Conservation (phyloP, 2,329 filamentous ascomycete species). For the Dactylonectria macrodidyma region DNA sequence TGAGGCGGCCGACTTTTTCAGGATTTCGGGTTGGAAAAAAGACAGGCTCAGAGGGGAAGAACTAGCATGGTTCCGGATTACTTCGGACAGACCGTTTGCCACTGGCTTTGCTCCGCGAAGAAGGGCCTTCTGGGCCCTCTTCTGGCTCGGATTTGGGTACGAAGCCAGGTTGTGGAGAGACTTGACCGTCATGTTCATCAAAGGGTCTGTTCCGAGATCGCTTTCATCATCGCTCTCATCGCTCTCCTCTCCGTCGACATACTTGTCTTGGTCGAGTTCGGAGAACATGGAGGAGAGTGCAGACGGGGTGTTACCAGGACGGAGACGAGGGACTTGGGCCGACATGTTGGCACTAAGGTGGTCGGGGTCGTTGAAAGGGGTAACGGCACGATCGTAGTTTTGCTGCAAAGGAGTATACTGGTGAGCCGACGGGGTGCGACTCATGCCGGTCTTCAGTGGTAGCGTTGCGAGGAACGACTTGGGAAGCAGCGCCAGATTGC, state of each 20-base stretch:
- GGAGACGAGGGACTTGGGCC: slow-evolving; percentile 44
- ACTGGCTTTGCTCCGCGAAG: slow-evolving; percentile 49
- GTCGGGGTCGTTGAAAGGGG: slow-evolving; percentile 52
- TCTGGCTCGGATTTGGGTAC: slow-evolving; percentile 69
- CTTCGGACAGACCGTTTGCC: slow-evolving; percentile 30
- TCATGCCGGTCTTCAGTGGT: slow-evolving; percentile 46
- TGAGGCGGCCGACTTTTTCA: slow-evolving; percentile 23
- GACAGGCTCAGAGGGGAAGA: slow-evolving; percentile 26
- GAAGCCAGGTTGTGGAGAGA: slow-evolving; percentile 68
- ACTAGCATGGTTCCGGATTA: slow-evolving; percentile 30
- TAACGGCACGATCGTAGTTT: slow-evolving; percentile 67
- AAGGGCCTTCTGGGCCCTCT: slow-evolving; percentile 64
- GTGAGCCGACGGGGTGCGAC: slow-evolving; percentile 43
- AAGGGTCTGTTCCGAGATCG: slow-evolving; percentile 48
- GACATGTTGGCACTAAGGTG: slow-evolving; percentile 47
- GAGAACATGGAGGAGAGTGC: slow-evolving; percentile 39
- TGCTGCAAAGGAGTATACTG: slow-evolving; percentile 69
- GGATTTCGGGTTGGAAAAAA: slow-evolving; percentile 23
- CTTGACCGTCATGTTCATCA: slow-evolving; percentile 61
- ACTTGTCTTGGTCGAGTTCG: slow-evolving; percentile 34
- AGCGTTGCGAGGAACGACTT: slow-evolving; percentile 55
- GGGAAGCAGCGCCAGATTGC: slow-evolving; percentile 55
- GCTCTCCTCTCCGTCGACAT: slow-evolving; percentile 43
- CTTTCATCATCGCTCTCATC: slow-evolving; percentile 50
- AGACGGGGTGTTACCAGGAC: slow-evolving; percentile 46